Evolutionary conservation across 768 basidiomycete species (phyloP), one percentile per base, ranked within the genome.

Genomic region (Termitomyces titanicus): DNA sequence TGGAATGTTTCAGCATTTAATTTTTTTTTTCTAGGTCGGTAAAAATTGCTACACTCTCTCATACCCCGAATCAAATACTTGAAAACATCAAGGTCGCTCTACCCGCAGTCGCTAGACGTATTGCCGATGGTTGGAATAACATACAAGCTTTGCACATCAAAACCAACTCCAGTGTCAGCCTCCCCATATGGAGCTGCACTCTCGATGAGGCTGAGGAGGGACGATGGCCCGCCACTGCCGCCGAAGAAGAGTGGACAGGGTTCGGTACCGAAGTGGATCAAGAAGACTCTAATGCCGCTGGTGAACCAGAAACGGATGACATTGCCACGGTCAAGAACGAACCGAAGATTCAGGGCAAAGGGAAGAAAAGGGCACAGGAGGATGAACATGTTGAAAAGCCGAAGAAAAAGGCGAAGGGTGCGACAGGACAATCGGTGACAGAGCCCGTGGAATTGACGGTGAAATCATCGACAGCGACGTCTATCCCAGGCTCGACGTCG

Each of bases 151-250:
- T 99, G 18, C 81, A 92, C 60, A 83, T 99, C 74, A 98, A 98
- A 72, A 96, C 94, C 1, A 90, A 84, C 61, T 82, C 82, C 11
- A 92, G 89, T 50, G 77, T 85, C 33, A 84, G 87, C 60, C 72
- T 99, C n/a, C 97, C 97, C 5, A 85, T 99, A 65, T 99, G 94
- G 93, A 81, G 77, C 20, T 91, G 88, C 68, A 74, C 79, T 5
- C 77, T 97, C n/a, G 84, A 85, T 29, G 80, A 73, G 12, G 72
- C 66, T 3, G 79, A 80, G 43, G 81, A 78, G 15, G 83, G 80
- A 6, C 73, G 86, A 25, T 91, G 88, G 84, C 74, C 78, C 43
- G 43, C 34, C 24, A 29, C 24, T 11, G 34, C 40, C 8, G 51
- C 31, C 1, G 50, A 55, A 42, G 10, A 22, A 25, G 43, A 35